Evolutionary conservation across 2,329 filamentous ascomycete species (phyloP), one percentile per base, ranked within the genome.

Genomic region (Xylaria digitata): DNA sequence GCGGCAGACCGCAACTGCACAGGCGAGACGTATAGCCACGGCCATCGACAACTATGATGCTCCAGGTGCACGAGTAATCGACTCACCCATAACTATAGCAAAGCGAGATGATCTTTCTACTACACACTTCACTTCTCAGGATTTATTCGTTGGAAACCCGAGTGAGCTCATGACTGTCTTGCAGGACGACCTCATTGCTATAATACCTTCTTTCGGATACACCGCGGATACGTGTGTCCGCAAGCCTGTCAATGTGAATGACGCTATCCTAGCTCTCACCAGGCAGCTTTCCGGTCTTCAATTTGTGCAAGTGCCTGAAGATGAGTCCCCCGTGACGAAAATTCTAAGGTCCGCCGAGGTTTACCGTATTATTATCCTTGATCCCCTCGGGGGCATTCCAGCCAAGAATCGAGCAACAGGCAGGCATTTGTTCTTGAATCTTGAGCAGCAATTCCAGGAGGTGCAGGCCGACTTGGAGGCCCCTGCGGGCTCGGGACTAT

Each of bases 301-400:
- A 57, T 82, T 85, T 6, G 71, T 75, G 19, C 71, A 72, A 19
- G 71, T 75, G 3, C 77, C 78, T 1, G 80, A 83, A 7, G 82
- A 84, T 60, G 81, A 85, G 49, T 66, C 67, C 6, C 72, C 70
- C 3, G 61, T 71, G 9, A 72, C 71, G 76, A 49, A 79, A 77
- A 13, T 80, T 75, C 40, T 76, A 80, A 67, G 80, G 79, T 58
- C 77, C 81, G 54, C 72, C 73, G 61, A 75, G 75, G 55, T 99
- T 6, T 95, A 98, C 76, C 87, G 95, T 42, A 84, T 99, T 48
- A 97, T 99, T 68, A 83, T 99, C 32, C 84, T 99, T 6, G 96
- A 99, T 77, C 90, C 92, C 0, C 81, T 94, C 0, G 96, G 96
- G 2, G 95, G 94, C 0, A 93, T 94, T 52, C 96, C 96, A 0